Evolutionary conservation across 257 asterid species (phyloP).

Genomic region (Agastache rugosa): DNA sequence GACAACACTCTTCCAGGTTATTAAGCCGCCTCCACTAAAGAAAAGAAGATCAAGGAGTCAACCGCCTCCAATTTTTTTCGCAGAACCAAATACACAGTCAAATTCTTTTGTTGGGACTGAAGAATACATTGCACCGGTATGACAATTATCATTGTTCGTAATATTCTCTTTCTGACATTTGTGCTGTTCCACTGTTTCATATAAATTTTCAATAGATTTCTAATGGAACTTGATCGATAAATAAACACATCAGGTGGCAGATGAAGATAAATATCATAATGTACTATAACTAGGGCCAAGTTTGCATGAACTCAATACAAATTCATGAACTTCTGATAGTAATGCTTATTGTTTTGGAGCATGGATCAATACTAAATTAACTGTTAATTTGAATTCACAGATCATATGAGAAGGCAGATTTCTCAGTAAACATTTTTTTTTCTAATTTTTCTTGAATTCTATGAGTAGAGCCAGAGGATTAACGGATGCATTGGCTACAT

Average conservation of each 20-base stretch:
- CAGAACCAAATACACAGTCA: constrained; percentile 89
- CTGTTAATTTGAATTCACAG: background rate
- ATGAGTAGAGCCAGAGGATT: background rate
- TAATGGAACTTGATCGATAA: background rate
- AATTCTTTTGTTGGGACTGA: constrained; percentile 98
- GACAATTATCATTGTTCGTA: constrained; percentile 25
- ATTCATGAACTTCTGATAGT: background rate
- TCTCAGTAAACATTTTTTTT: no score
- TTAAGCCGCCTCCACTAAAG: constrained; percentile 68
- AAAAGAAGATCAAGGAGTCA: constrained; percentile 71
- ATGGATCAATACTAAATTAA: background rate
- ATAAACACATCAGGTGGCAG: background rate
- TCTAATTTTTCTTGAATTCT: no score
- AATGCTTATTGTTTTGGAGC: background rate
- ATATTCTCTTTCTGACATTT: background rate
- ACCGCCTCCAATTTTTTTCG: constrained; percentile 82
- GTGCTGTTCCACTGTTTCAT: background rate
- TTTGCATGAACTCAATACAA: background rate
- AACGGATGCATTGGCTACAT: background rate
- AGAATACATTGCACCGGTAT: constrained; percentile 98
- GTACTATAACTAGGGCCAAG: background rate
- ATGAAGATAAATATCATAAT: background rate
- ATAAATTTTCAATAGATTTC: background rate
- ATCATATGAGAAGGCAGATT: no score
- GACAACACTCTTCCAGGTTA: constrained; percentile 56